Percentiles rank a stretch among this genome's conserved stretches.
phyloP scores from a whole-genome alignment of 305 asterid species.

The Fraxinus sp. region DNA sequence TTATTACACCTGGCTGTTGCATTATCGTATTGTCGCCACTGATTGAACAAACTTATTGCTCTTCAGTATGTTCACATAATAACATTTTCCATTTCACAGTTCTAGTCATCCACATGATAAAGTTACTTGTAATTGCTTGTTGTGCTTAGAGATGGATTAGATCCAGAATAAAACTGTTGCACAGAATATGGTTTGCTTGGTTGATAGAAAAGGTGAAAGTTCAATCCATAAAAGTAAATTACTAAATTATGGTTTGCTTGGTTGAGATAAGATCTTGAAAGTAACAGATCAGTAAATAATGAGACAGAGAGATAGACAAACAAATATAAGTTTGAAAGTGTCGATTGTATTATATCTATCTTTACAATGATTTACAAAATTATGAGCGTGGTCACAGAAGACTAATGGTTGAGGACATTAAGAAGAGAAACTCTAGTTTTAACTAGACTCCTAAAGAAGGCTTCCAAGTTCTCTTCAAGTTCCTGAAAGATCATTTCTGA shows the following conservation, averaged over 20 bases:
- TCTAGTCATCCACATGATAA: too few species aligned
- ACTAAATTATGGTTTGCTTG: neutral
- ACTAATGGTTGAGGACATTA: slow-evolving; percentile 15
- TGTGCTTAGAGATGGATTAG: too few species aligned
- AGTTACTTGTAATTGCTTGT: too few species aligned
- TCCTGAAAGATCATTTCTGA: neutral
- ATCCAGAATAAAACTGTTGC: neutral
- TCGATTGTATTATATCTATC: too few species aligned
- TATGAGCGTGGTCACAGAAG: neutral
- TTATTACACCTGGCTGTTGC: neutral
- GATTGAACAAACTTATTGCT: neutral
- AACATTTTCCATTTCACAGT: too few species aligned
- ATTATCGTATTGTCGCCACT: neutral
- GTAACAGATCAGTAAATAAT: neutral
- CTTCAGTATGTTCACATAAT: too few species aligned
- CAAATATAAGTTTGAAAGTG: neutral
- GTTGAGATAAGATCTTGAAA: neutral
- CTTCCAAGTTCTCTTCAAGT: neutral
- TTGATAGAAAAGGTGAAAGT: neutral
- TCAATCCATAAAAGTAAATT: neutral
- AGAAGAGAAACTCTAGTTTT: slow-evolving; percentile 8
- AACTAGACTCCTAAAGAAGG: neutral
- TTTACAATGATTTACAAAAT: neutral
- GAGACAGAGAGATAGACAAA: neutral
- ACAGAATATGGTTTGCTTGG: neutral